Conservation (phyloP, 805 yeast genomes). For the Dipodascus geniculatus region DNA sequence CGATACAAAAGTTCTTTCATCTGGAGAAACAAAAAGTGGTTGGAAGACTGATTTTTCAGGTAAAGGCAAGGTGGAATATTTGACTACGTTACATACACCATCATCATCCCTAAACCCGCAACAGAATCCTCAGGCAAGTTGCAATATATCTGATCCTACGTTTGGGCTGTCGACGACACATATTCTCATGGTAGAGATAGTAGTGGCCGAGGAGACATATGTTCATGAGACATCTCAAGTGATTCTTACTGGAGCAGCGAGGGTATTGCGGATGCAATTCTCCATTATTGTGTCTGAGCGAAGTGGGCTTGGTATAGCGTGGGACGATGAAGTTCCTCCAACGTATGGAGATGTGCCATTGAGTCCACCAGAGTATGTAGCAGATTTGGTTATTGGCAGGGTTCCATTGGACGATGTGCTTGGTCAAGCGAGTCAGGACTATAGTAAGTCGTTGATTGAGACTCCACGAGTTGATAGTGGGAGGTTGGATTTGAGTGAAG, state of each 20-base stretch:
- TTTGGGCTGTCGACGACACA: conserved; percentile 71
- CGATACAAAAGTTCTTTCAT: conserved; percentile 59
- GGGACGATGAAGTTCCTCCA: conserved; percentile 99
- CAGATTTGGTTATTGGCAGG: conserved; percentile 8
- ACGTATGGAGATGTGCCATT: conserved; percentile 79
- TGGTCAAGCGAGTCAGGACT: not conserved
- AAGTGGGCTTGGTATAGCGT: conserved; percentile 89
- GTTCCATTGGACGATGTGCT: not conserved
- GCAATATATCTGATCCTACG: conserved; percentile 75
- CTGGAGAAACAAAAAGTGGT: conserved; percentile 78
- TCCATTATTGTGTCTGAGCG: conserved; percentile 74
- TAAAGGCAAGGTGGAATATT: conserved; percentile 65
- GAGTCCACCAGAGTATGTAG: conserved; percentile 72
- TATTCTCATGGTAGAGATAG: conserved; percentile 68
- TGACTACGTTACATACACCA: conserved; percentile 22
- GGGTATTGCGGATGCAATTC: conserved; percentile 92
- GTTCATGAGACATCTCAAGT: conserved; percentile 23
- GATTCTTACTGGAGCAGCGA: conserved; percentile 73
- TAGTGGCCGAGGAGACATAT: conserved; percentile 77
- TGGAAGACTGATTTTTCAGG: conserved; percentile 90
- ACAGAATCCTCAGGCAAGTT: conserved; percentile 41
- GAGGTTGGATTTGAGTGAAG: not conserved
- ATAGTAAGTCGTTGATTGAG: not conserved
- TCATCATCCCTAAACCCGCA: not conserved
- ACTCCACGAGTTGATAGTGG: not conserved